phyloP scores from a whole-genome alignment of 140 eudicot genomes.

The Anethum foeniculum region DNA sequence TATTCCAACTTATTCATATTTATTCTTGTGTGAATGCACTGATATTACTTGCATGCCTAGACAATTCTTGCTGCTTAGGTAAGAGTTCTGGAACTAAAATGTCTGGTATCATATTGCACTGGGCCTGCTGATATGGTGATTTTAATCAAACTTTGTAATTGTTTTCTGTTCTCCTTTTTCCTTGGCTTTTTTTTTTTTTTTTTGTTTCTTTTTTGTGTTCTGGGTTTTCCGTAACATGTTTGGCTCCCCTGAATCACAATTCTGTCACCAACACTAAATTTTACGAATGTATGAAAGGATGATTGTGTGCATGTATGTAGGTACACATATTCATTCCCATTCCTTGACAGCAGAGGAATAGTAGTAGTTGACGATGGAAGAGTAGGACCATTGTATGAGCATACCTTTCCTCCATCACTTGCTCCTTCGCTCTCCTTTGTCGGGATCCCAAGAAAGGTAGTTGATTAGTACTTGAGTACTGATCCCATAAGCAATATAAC shows the following conservation, averaged over 20 bases:
- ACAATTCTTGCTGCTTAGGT: background rate
- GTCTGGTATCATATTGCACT: background rate
- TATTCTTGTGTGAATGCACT: background rate
- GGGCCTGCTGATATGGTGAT: background rate
- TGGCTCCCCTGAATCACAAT: background rate
- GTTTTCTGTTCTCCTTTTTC: too few species aligned
- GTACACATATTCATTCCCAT: constrained; percentile 85
- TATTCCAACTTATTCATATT: background rate
- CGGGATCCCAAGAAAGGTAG: constrained; percentile 89
- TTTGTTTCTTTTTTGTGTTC: background rate
- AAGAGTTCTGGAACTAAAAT: background rate
- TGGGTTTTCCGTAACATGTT: background rate
- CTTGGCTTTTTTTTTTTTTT: too few species aligned
- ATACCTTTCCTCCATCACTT: constrained; percentile 82
- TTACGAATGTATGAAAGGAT: too few species aligned
- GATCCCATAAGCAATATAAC: background rate
- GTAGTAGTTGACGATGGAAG: constrained; percentile 69
- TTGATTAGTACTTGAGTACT: too few species aligned
- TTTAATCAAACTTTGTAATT: background rate
- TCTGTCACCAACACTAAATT: background rate
- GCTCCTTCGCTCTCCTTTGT: constrained; percentile 89
- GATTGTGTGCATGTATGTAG: constrained; percentile 27
- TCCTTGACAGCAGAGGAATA: constrained; percentile 91
- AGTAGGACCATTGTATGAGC: constrained; percentile 90
- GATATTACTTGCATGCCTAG: background rate